Conservation (phyloP, 2,329 filamentous ascomycete species). For the Aspergillus candidus region DNA sequence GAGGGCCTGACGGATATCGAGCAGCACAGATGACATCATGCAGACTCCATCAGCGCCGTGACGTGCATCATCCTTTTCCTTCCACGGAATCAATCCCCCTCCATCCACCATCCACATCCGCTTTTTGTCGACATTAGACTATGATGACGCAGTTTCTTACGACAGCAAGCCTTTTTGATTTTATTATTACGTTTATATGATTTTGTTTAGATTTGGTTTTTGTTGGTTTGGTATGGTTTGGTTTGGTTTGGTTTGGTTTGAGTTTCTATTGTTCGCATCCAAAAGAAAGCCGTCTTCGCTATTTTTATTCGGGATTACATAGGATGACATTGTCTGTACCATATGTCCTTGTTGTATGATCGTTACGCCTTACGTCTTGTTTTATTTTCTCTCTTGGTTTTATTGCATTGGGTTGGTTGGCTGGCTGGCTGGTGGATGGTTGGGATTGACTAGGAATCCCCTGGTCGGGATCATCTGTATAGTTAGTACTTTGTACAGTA, state of each 20-base stretch:
- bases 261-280: no score
- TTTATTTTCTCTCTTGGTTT: conserved; percentile 5
- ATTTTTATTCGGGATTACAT: conserved; percentile 2
- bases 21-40: conserved; percentile 17
- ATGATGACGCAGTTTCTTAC: conserved; percentile 5
- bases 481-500: no score
- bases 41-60: conserved; percentile 1
- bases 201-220: neutral
- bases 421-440: neutral
- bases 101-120: neutral
- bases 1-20: no score
- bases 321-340: conserved; percentile 8
- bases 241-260: conserved; percentile 1
- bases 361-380: conserved; percentile 12
- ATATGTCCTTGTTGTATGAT: conserved; percentile 14
- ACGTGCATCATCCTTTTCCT: conserved; percentile 3
- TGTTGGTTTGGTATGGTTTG: conserved; percentile 1
- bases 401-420: conserved; percentile 14
- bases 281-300: conserved; percentile 10
- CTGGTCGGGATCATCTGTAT: no score
- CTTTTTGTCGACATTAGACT: conserved; percentile 5
- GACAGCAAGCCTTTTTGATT: conserved; percentile 10
- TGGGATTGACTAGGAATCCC: no score
- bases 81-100: no score
- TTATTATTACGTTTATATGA: conserved; percentile 3